Conservation (phyloP, 2,329 filamentous ascomycete species). For the Colletotrichum truncatum region DNA sequence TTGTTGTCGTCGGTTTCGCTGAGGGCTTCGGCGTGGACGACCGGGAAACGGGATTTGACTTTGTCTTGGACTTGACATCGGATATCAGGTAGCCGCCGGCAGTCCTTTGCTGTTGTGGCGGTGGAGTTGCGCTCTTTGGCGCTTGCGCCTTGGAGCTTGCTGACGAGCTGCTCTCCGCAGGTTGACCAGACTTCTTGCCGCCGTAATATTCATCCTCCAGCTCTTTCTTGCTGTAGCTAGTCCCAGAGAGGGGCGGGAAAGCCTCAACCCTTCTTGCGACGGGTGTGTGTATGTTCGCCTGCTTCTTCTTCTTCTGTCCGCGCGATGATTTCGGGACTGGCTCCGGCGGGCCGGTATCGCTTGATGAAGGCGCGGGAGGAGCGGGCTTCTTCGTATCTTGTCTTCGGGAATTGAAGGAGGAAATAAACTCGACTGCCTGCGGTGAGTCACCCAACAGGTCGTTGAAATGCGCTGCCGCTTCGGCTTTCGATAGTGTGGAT, state of each 20-base stretch:
- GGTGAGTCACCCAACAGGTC: conserved; percentile 89
- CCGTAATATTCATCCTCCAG: conserved; percentile 81
- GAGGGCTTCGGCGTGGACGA: conserved; percentile 63
- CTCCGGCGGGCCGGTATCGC: conserved; percentile 38
- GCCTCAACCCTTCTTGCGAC: conserved; percentile 71
- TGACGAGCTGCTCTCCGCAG: conserved; percentile 47
- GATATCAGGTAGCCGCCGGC: conserved; percentile 84
- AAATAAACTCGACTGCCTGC: conserved; percentile 78
- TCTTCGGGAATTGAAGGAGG: conserved; percentile 79
- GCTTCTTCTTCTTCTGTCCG: conserved; percentile 65
- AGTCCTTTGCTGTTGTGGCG: conserved; percentile 60
- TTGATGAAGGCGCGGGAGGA: conserved; percentile 24
- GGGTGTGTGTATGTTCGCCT: conserved; percentile 69
- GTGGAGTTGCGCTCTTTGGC: conserved; percentile 30
- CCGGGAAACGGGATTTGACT: conserved; percentile 60
- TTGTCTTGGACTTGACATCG: conserved; percentile 72
- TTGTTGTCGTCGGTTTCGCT: conserved; percentile 58
- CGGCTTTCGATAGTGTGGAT: conserved; percentile 76
- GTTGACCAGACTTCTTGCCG: conserved; percentile 53
- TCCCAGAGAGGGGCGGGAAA: conserved; percentile 70
- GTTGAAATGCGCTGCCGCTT: conserved; percentile 84
- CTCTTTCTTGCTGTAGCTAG: conserved; percentile 78
- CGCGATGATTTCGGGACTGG: conserved; percentile 59
- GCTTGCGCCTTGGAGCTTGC: conserved; percentile 45
- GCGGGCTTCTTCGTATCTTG: conserved; percentile 47